Evolutionary conservation across 345 rosid genomes (phyloP).

Genomic region (Durio zibethinus): DNA sequence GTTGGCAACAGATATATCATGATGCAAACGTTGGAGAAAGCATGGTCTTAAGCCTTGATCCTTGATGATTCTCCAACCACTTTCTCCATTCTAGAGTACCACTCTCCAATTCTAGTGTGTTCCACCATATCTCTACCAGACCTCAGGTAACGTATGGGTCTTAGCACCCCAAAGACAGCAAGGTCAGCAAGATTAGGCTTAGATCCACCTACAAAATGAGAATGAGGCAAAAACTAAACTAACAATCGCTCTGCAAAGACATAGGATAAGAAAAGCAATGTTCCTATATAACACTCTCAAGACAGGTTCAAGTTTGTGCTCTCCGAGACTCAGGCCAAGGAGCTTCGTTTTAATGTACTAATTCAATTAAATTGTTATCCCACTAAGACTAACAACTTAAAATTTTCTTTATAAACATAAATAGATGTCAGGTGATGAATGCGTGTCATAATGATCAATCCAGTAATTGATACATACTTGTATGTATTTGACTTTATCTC

Average conservation of each 20-base stretch:
- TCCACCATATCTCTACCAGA: constrained; percentile 74
- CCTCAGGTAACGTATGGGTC: constrained; percentile 59
- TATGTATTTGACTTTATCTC: background rate
- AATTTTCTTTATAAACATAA: background rate
- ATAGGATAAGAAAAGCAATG: constrained; percentile 7
- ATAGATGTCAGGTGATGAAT: background rate
- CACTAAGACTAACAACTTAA: background rate
- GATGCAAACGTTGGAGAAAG: background rate
- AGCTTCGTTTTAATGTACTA: background rate
- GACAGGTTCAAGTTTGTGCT: background rate
- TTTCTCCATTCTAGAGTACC: constrained; percentile 66
- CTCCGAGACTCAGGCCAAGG: background rate
- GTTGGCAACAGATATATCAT: background rate
- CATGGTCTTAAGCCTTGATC: constrained; percentile 26
- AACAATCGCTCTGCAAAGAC: background rate
- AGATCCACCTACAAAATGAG: constrained; percentile 41
- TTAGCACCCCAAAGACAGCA: constrained; percentile 60
- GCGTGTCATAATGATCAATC: background rate
- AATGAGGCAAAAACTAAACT: background rate
- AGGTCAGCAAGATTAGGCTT: constrained; percentile 67
- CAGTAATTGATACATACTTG: no score
- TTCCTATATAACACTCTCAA: background rate
- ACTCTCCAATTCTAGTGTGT: constrained; percentile 58
- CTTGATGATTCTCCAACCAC: constrained; percentile 50
- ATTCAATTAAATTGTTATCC: background rate